Percentiles rank a stretch among this genome's conserved stretches.
Conservation (phyloP, 2,329 filamentous ascomycete genomes). For the Phialophora chinensis region DNA sequence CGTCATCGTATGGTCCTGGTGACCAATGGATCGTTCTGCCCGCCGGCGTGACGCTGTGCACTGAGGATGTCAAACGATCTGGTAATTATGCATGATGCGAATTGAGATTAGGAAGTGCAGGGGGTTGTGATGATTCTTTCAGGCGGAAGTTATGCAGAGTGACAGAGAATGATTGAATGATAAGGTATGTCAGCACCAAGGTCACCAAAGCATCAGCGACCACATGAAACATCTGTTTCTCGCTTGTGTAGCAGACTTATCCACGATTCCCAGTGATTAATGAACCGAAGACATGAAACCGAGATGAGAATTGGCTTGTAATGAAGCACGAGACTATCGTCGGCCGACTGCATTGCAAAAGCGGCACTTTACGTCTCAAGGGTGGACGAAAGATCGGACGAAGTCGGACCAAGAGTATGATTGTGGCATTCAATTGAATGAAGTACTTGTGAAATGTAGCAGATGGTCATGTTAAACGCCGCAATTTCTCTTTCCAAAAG, state of each 20-base stretch:
- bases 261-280: not conserved
- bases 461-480: not conserved
- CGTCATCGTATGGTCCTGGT: not conserved
- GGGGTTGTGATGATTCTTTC: not conserved
- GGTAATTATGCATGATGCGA: not conserved
- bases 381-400: slow-evolving; percentile 13
- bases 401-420: not conserved
- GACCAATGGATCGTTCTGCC: not conserved
- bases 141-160: not conserved
- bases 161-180: not conserved
- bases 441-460: slow-evolving; percentile 3
- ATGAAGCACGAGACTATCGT: not conserved
- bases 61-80: not conserved
- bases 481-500: not conserved
- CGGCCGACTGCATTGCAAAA: not conserved
- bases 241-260: not conserved
- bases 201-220: not conserved
- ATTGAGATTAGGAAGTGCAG: not conserved
- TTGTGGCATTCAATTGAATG: not conserved
- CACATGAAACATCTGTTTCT: not conserved
- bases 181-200: not conserved
- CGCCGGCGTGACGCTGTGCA: not conserved
- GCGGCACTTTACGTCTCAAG: not conserved
- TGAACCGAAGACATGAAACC: not conserved
- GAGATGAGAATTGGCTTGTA: not conserved